These are phyloP conservation scores for Hirschfeldia incana DNA, from an alignment of 345 rosid species.

Conservation along the genomic window DNA sequence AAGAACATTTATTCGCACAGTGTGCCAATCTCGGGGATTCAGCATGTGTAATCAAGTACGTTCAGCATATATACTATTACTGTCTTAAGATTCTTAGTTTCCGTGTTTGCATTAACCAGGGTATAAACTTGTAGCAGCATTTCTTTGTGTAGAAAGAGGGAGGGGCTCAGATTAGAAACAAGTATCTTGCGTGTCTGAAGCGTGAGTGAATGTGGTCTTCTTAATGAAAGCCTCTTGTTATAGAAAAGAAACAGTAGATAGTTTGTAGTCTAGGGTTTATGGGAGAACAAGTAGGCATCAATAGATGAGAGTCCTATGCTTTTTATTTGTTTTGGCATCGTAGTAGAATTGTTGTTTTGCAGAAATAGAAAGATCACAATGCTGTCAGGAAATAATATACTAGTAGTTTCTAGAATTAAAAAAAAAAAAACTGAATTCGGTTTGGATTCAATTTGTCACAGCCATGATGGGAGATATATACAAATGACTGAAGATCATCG, in stretches of 20 bases:
- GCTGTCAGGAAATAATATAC: not conserved
- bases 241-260: constrained; percentile 27
- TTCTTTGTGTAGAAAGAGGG: constrained; percentile 35
- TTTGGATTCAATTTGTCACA: constrained; percentile 43
- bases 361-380: constrained; percentile 9
- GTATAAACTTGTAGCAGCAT: constrained; percentile 30
- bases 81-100: constrained; percentile 25
- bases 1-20: constrained; percentile 61
- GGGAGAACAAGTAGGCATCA: constrained; percentile 10
- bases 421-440: not conserved
- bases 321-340: no score
- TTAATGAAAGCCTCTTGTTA: constrained; percentile 2
- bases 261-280: not conserved
- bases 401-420: not conserved
- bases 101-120: constrained; percentile 13
- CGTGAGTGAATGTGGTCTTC: constrained; percentile 35
- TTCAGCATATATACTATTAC: constrained; percentile 20
- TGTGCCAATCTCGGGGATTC: constrained; percentile 98
- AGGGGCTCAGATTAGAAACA: constrained; percentile 35
- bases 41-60: constrained; percentile 82
- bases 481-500: constrained; percentile 95
- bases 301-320: constrained; percentile 19
- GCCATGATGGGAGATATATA: constrained; percentile 71
- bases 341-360: not conserved
- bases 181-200: constrained; percentile 32